Evolutionary conservation across 2,329 filamentous ascomycete species (phyloP).

Genomic region (Endothia cerciana): DNA sequence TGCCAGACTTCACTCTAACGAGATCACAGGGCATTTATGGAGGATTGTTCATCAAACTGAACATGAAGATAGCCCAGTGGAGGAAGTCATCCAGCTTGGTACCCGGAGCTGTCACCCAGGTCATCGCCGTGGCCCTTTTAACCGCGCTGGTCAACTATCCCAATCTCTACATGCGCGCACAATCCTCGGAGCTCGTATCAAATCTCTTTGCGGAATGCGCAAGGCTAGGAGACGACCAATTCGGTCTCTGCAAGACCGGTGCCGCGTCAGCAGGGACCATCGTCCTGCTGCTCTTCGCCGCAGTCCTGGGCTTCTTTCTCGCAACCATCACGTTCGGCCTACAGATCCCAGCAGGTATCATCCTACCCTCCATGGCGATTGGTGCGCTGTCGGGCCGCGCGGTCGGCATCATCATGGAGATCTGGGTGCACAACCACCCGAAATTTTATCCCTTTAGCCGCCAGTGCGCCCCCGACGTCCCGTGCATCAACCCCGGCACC

Average conservation of each 20-base stretch:
- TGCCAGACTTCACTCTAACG: neutral
- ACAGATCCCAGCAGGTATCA: conserved; percentile 92
- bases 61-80: conserved; percentile 85
- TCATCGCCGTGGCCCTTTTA: conserved; percentile 75
- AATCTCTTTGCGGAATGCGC: conserved; percentile 91
- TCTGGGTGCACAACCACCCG: conserved; percentile 81
- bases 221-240: conserved; percentile 78
- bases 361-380: conserved; percentile 94
- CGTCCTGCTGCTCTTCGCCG: conserved; percentile 79
- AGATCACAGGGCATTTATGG: conserved; percentile 77
- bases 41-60: conserved; percentile 90
- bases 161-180: conserved; percentile 93
- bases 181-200: conserved; percentile 88
- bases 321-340: conserved; percentile 90
- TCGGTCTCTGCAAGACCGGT: conserved; percentile 88
- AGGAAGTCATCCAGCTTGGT: conserved; percentile 69
- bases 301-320: conserved; percentile 82
- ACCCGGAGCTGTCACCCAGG: conserved; percentile 77
- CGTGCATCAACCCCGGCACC: conserved; percentile 90
- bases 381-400: conserved; percentile 89
- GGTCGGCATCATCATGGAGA: conserved; percentile 85
- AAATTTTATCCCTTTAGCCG: conserved; percentile 72
- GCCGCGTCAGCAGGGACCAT: conserved; percentile 82
- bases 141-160: conserved; percentile 93
- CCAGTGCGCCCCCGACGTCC: conserved; percentile 81